Conservation (phyloP, 2,329 filamentous ascomycete genomes). For the Metarhizium humberi region DNA sequence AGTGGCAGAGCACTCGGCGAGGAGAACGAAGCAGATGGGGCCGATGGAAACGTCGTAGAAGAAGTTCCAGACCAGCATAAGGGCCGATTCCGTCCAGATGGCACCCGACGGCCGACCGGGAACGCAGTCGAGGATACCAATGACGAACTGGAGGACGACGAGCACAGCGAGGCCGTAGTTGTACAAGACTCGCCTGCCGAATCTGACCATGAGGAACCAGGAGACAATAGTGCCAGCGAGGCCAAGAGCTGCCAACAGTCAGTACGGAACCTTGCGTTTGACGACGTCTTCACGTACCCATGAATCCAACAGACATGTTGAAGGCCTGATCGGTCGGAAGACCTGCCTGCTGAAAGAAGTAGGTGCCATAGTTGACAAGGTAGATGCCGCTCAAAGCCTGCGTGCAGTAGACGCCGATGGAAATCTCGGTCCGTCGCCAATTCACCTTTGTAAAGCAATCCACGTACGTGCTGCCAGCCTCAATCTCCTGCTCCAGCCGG, state of each 20-base stretch:
- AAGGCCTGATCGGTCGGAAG: slow-evolving; percentile 30
- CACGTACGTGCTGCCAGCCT: slow-evolving; percentile 23
- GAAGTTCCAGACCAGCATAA: slow-evolving; percentile 30
- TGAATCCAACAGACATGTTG: slow-evolving; percentile 32
- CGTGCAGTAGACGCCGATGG: slow-evolving; percentile 32
- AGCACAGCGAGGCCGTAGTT: slow-evolving; percentile 31
- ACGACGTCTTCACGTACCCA: slow-evolving; percentile 25
- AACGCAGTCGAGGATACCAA: slow-evolving; percentile 36
- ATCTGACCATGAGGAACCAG: slow-evolving; percentile 30
- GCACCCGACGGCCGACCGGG: slow-evolving; percentile 27
- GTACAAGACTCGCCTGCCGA: slow-evolving; percentile 33
- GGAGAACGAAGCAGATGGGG: slow-evolving; percentile 29
- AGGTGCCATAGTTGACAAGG: slow-evolving; percentile 33
- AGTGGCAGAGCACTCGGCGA: slow-evolving; percentile 32
- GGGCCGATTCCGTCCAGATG: slow-evolving; percentile 28
- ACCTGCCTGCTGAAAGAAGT: slow-evolving; percentile 29
- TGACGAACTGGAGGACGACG: slow-evolving; percentile 27
- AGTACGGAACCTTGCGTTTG: too few relatives aligned
- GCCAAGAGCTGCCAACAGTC: slow-evolving; percentile 26
- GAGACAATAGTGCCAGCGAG: slow-evolving; percentile 33
- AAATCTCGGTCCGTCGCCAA: slow-evolving; percentile 29
- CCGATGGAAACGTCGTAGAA: slow-evolving; percentile 11
- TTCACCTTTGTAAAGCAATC: slow-evolving; percentile 36
- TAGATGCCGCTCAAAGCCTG: slow-evolving; percentile 32
- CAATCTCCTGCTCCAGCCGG: slow-evolving; percentile 25